These are phyloP conservation scores for Trichosporon asahii DNA, from an alignment of 1,284 basidiomycete genomes.

Conservation along the genomic window DNA sequence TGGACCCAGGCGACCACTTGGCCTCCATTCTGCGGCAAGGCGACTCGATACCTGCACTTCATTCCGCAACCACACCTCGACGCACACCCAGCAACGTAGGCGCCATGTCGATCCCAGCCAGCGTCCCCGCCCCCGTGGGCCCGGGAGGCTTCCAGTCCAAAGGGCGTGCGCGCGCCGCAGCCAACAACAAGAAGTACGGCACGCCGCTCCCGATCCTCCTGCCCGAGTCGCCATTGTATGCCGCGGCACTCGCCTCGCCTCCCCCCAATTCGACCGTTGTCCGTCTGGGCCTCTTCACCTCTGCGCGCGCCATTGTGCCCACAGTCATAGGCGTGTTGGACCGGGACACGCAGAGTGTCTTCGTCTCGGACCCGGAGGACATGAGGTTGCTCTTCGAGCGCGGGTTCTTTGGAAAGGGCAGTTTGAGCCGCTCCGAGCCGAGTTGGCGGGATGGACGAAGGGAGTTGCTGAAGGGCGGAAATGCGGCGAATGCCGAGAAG, in stretches of 20 bases:
- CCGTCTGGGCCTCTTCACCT: background rate
- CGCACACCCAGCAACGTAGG: constrained; percentile 37
- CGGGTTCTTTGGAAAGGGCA: constrained; percentile 97
- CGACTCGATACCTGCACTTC: background rate
- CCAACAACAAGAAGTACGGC: constrained; percentile 43
- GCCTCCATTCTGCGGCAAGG: background rate
- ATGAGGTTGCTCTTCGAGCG: constrained; percentile 73
- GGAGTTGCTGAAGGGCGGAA: constrained; percentile 57
- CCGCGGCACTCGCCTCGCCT: constrained; percentile 5
- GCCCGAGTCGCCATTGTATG: constrained; percentile 35
- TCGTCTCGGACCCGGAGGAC: constrained; percentile 65
- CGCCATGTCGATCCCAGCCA: constrained; percentile 13
- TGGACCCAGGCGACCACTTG: background rate
- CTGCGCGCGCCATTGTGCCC: constrained; percentile 11
- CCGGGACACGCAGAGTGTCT: constrained; percentile 68
- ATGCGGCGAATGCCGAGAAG: constrained; percentile 60
- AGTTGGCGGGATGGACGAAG: constrained; percentile 78
- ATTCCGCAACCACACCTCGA: too few relatives aligned
- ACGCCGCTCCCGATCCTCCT: constrained; percentile 48
- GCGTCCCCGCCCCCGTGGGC: constrained; percentile 9
- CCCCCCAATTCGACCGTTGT: constrained; percentile 8
- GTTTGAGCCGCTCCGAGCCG: constrained; percentile 87
- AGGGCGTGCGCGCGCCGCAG: constrained; percentile 17
- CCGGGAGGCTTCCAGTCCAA: constrained; percentile 20
- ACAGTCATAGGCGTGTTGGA: constrained; percentile 62